Evolutionary conservation across 2,329 filamentous ascomycete genomes (phyloP), one percentile per base, ranked within the genome.

Genomic region (Cytospora piceae): DNA sequence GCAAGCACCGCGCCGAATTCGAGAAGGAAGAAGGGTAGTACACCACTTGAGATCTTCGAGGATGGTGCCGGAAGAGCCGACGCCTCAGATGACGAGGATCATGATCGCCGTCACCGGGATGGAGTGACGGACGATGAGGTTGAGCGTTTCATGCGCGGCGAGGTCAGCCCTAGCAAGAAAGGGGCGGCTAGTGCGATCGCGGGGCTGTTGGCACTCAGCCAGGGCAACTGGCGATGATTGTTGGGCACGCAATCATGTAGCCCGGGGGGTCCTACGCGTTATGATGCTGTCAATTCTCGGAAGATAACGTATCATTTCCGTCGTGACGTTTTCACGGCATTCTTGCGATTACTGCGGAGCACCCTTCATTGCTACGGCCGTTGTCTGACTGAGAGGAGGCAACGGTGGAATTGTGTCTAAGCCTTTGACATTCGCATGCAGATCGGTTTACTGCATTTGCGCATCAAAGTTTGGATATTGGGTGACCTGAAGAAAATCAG

Each of bases 161-260:
- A 85, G 37, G 82, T 87, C 68, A 87, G 86, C 73, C 88, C 87
- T 11, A 89, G 89, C 74, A 92, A 93, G 77, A 89, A 87, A 74
- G 86, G 88, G 64, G 94, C 97, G 74, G 83, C 96, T 76, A 93
- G 96, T 74, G 96, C 93, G 73, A 90, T 97, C 56, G 92, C 94
- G 63, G 93, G 93, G n/a, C 78, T 98, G 69, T 77, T 97, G 69
- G 94, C 92, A 59, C 82, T 98, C 55, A 96, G 93, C 72, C 92
- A 96, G 78, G 94, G 94, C n/a, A 92, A 92, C 73, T 97, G 94
- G 93, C 85, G 87, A 73, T 90, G 78, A 85, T 8, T 49, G 4
- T 12, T 49, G 46, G n/a, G 42, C 42, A 22, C 11, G 4, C 42
- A 46, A n/a, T 22, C 20, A 9, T n/a, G 20, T 22, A 46, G 17